phyloP scores from a whole-genome alignment of 1,284 basidiomycete species.

The Ceraceosorus guamensis region DNA sequence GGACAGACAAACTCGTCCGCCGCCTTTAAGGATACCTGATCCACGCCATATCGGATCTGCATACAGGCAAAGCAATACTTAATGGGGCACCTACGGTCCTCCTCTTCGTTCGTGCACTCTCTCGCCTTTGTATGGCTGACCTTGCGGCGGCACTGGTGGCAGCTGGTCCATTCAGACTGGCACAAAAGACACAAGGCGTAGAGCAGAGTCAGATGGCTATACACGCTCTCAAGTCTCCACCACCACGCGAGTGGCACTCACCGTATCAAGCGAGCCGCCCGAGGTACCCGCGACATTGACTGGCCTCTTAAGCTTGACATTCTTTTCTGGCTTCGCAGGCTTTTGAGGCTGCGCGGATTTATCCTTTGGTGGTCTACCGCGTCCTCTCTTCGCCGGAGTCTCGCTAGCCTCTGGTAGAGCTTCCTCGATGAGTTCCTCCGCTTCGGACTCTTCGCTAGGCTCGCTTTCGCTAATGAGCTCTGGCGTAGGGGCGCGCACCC shows the following conservation, averaged over 20 bases:
- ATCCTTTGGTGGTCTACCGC: conserved; percentile 9
- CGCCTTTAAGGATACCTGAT: no score
- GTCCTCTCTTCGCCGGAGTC: no score
- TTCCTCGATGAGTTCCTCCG: conserved; percentile 16
- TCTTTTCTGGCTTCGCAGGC: neutral
- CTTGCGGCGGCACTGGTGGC: conserved; percentile 29
- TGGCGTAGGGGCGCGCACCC: conserved; percentile 1
- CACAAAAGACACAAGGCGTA: no score
- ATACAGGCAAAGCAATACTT: no score
- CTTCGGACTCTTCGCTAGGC: conserved; percentile 13
- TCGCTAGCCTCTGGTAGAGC: no score
- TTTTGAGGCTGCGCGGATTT: neutral
- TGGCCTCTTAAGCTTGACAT: neutral
- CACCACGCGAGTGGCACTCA: conserved; percentile 7
- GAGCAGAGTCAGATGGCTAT: no score
- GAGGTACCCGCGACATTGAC: conserved; percentile 1
- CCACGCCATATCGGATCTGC: no score
- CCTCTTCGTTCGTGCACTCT: conserved; percentile 13
- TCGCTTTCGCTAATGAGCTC: conserved; percentile 17
- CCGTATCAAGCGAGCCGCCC: conserved; percentile 9
- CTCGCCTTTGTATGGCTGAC: conserved; percentile 6
- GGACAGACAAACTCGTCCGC: conserved; percentile 20
- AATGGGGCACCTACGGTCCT: no score
- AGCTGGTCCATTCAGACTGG: conserved; percentile 17
- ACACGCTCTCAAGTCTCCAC: conserved; percentile 17